Evolutionary conservation across 2,329 filamentous ascomycete species (phyloP).

Genomic region (Claviceps digitariae): DNA sequence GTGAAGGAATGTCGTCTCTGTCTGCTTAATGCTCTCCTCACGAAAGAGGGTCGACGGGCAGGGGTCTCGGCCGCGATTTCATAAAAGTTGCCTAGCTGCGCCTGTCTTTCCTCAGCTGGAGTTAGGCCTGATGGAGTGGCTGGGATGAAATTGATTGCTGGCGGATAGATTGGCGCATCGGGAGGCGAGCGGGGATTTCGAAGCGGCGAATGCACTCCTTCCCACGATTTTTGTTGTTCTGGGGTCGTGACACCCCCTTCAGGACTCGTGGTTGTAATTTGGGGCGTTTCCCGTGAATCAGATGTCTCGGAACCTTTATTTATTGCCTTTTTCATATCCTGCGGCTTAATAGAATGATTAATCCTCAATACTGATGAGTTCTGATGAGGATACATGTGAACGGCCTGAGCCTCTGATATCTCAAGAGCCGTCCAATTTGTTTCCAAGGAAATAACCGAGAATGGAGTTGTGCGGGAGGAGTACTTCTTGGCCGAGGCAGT

Average conservation of each 20-base stretch:
- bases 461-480: slow-evolving; percentile 45
- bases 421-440: slow-evolving; percentile 48
- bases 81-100: slow-evolving; percentile 40
- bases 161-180: slow-evolving; percentile 29
- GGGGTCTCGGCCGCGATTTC: slow-evolving; percentile 33
- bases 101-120: slow-evolving; percentile 37
- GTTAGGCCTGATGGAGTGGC: slow-evolving; percentile 48
- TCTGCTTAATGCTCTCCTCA: slow-evolving; percentile 39
- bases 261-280: slow-evolving; percentile 25
- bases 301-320: slow-evolving; percentile 11
- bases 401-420: slow-evolving; percentile 47
- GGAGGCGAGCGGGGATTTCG: slow-evolving; percentile 49
- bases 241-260: slow-evolving; percentile 34
- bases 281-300: slow-evolving; percentile 18
- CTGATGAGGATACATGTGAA: slow-evolving; percentile 50
- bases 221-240: slow-evolving; percentile 32
- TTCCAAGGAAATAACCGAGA: slow-evolving; percentile 47
- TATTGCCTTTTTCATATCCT: slow-evolving; percentile 27
- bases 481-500: slow-evolving; percentile 38
- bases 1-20: slow-evolving; percentile 29
- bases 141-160: slow-evolving; percentile 44
- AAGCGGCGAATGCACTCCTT: slow-evolving; percentile 47
- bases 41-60: slow-evolving; percentile 33
- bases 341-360: slow-evolving; percentile 38
- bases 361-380: slow-evolving; percentile 51